phyloP scores from a whole-genome alignment of 768 basidiomycete genomes.

The Trametes elegans region DNA sequence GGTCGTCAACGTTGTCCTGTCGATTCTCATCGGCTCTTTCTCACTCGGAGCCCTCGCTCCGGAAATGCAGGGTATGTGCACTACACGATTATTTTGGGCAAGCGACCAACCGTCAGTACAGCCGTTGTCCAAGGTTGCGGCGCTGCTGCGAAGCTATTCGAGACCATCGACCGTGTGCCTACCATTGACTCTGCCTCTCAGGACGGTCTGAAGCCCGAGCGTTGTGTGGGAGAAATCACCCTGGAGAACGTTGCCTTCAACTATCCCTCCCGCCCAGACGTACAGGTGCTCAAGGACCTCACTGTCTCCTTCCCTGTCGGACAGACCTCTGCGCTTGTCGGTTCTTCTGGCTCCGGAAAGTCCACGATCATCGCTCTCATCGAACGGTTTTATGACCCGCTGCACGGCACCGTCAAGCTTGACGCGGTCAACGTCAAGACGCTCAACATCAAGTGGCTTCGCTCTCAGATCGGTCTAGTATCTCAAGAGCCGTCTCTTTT shows the following conservation, averaged over 20 bases:
- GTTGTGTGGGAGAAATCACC: conserved; percentile 67
- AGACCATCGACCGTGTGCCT: conserved; percentile 86
- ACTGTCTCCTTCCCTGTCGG: conserved; percentile 68
- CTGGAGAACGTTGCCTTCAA: conserved; percentile 75
- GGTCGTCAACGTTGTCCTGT: conserved; percentile 80
- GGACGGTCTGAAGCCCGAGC: conserved; percentile 63
- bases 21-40: conserved; percentile 88
- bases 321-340: conserved; percentile 74
- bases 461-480: conserved; percentile 84
- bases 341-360: conserved; percentile 77
- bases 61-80: conserved; percentile 73
- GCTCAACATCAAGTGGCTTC: conserved; percentile 82
- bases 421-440: conserved; percentile 74
- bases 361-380: conserved; percentile 75
- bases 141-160: conserved; percentile 84
- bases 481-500: conserved; percentile 88
- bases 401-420: conserved; percentile 60
- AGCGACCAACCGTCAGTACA: too few species aligned
- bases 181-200: conserved; percentile 76
- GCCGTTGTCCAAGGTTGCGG: conserved; percentile 75
- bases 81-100: too few species aligned
- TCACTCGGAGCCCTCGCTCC: conserved; percentile 82
- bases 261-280: conserved; percentile 81
- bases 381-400: conserved; percentile 87
- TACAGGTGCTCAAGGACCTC: conserved; percentile 75